Evolutionary conservation across 2,329 filamentous ascomycete species (phyloP), one percentile per base, ranked within the genome.

Genomic region (Elsinoe batatas): DNA sequence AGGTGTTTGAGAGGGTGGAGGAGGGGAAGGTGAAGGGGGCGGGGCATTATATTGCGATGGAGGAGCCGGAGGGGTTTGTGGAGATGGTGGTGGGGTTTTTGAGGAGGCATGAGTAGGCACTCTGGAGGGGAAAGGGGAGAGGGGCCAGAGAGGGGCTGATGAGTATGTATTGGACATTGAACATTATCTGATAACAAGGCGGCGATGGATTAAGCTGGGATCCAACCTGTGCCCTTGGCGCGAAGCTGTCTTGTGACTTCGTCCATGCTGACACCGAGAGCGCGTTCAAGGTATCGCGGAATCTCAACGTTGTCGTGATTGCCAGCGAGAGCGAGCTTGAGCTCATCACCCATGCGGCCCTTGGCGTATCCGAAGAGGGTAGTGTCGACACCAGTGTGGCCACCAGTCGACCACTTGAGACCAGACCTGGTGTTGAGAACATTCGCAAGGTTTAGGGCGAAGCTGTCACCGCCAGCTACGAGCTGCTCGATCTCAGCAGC

Each of bases 371-470:
- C 71, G 53, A 68, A 69, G 13, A 73, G 60, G 0, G 64, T 68
- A 18, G 70, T 63, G 57, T 72, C 71, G 22, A 67, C 64, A 38
- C 62, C 69, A 2, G 66, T 67, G 56, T 73, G 71, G 0, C 69
- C 70, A 7, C 65, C 64, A 3, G 69, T 72, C 5, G 64, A 63
- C 69, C 69, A 72, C 40, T 67, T 64, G 1, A 67, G 62, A 11
- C 68, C 66, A 22, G 68, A 63, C 11, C 67, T 63, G 10, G 63
- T 61, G 35, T 64, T 65, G 10, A 73, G 57, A 7, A 67, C 59
- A 15, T 60, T 57, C 1, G 64, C 64, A 5, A 72, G 57, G 18
- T 67, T 67, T 18, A 61, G 42, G 0, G 56, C 59, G 6, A 71
- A 64, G 36, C 61, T 60, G 33, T 61, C 53, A 5, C 64, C 61